Conservation (phyloP, 192 early-diverging fungal species). For the Backusella parvicylindrica region DNA sequence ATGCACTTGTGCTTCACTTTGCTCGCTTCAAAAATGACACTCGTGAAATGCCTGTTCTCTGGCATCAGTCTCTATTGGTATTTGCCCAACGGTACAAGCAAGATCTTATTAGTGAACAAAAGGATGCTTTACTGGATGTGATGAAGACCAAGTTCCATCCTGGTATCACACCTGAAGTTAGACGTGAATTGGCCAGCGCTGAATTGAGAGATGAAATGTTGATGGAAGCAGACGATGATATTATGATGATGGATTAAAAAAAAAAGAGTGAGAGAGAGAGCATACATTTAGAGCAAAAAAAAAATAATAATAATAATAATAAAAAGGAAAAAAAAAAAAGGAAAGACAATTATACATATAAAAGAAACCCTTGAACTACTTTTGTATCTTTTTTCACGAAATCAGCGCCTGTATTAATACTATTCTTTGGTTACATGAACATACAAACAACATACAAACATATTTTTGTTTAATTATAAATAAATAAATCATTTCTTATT, state of each 20-base stretch:
- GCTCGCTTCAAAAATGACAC: conserved; percentile 82
- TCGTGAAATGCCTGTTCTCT: conserved; percentile 88
- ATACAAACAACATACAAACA: neutral
- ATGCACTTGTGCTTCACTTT: conserved; percentile 95
- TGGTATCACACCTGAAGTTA: conserved; percentile 89
- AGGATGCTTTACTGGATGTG: conserved; percentile 83
- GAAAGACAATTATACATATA: neutral
- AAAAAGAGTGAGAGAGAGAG: neutral
- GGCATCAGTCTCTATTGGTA: conserved; percentile 95
- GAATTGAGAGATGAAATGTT: conserved; percentile 70
- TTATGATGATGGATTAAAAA: conserved; percentile 41
- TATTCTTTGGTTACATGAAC: neutral
- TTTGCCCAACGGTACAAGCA: conserved; percentile 98
- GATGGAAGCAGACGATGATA: conserved; percentile 54
- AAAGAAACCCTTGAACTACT: neutral
- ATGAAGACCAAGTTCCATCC: conserved; percentile 76
- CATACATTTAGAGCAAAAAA: neutral
- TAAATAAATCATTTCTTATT: neutral
- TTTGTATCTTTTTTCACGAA: neutral
- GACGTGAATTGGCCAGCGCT: conserved; percentile 79
- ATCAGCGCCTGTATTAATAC: neutral
- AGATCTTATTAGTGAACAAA: conserved; percentile 92
- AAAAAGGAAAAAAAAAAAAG: neutral
- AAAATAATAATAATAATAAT: neutral
- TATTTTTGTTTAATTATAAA: neutral